Conservation (phyloP, 2,329 filamentous ascomycete species). For the Colletotrichum noveboracense region DNA sequence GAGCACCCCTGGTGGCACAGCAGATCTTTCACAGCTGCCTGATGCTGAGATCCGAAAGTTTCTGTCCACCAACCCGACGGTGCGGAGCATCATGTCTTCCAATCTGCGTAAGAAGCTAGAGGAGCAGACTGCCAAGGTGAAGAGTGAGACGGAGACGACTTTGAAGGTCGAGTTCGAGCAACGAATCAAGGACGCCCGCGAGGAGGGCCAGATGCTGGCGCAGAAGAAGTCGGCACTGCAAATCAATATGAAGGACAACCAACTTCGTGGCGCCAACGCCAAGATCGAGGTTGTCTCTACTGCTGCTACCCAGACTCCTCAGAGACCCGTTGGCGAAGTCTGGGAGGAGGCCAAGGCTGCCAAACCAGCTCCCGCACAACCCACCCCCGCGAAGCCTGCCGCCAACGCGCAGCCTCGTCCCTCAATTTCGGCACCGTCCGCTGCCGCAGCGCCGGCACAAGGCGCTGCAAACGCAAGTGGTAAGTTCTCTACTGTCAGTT, state of each 20-base stretch:
- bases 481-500: constrained; percentile 18
- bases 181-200: constrained; percentile 58
- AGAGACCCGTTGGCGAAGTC: constrained; percentile 83
- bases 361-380: constrained; percentile 26
- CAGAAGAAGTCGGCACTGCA: constrained; percentile 77
- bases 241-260: constrained; percentile 80
- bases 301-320: constrained; percentile 84
- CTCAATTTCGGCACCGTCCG: constrained; percentile 3
- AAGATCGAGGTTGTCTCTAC: constrained; percentile 82
- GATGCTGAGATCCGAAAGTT: constrained; percentile 64
- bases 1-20: constrained; percentile 27
- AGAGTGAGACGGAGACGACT: constrained; percentile 55
- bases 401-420: constrained; percentile 11
- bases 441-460: constrained; percentile 16
- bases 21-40: constrained; percentile 52
- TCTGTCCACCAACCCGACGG: constrained; percentile 59
- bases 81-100: constrained; percentile 61
- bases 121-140: constrained; percentile 65
- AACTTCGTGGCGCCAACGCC: constrained; percentile 65
- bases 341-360: constrained; percentile 77
- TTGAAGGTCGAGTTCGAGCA: constrained; percentile 55
- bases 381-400: constrained; percentile 19
- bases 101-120: constrained; percentile 76
- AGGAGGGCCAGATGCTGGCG: constrained; percentile 73
- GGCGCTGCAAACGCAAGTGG: constrained; percentile 17